Evolutionary conservation across 768 basidiomycete genomes (phyloP).

Genomic region (Phlebiopsis gigantea): DNA sequence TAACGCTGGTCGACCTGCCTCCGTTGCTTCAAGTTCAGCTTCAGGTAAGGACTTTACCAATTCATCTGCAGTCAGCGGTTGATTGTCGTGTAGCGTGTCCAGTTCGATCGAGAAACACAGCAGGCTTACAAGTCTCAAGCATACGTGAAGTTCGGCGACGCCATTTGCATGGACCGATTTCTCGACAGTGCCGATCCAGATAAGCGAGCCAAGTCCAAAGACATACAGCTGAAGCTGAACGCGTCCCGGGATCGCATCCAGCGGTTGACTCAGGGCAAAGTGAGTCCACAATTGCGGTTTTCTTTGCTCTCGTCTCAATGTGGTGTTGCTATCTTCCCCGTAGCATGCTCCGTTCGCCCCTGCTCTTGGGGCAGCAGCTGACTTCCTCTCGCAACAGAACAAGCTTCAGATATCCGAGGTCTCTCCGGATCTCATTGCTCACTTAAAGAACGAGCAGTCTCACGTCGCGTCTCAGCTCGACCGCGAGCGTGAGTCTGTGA

Average conservation of each 20-base stretch:
- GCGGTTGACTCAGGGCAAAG: slow-evolving; percentile 67
- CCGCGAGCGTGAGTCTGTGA: slow-evolving; percentile 42
- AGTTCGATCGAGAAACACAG: slow-evolving; percentile 89
- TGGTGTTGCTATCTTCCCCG: background rate
- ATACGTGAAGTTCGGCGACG: slow-evolving; percentile 86
- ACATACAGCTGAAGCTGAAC: slow-evolving; percentile 62
- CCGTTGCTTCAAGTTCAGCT: slow-evolving; percentile 93
- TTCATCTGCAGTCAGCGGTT: background rate
- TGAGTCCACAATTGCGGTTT: slow-evolving; percentile 24
- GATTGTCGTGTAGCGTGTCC: slow-evolving; percentile 59
- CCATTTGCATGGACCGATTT: slow-evolving; percentile 89
- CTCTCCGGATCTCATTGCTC: slow-evolving; percentile 51
- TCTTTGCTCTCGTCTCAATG: background rate
- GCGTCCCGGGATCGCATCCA: slow-evolving; percentile 63
- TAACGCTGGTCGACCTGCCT: slow-evolving; percentile 80
- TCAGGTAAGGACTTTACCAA: slow-evolving; percentile 50
- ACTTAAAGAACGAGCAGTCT: slow-evolving; percentile 49
- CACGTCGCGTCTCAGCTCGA: slow-evolving; percentile 54
- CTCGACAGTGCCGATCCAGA: slow-evolving; percentile 66
- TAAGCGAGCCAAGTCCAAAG: slow-evolving; percentile 68
- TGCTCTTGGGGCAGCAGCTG: slow-evolving; percentile 49
- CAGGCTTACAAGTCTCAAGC: slow-evolving; percentile 96
- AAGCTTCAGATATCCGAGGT: slow-evolving; percentile 40
- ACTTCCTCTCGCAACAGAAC: slow-evolving; percentile 53
- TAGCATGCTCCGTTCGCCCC: slow-evolving; percentile 60